Evolutionary conservation across 106 monocot genomes (phyloP), one percentile per base, ranked within the genome.

Genomic region (Allium cepa): DNA sequence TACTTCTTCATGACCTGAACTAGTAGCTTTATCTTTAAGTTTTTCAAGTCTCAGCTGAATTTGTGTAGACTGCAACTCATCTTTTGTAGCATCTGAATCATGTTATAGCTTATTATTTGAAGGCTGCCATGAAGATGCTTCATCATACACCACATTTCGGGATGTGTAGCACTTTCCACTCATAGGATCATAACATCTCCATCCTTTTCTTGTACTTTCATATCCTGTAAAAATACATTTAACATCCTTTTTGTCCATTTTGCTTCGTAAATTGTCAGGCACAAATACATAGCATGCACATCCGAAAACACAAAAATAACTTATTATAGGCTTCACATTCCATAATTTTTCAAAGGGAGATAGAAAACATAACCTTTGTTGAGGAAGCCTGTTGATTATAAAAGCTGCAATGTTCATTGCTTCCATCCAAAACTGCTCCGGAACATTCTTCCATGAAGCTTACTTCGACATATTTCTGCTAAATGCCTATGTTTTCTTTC

Each of bases 111-210:
- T 13, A 1, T 70, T 55, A 55, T 70, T 0, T 28, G 70, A 26
- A 0, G 75, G 50, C 76, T 56, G 76, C 67, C 67, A 81, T 22
- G 72, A 60, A 7, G 72, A 81, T 7, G 71, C 46, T 61, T 71
- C 60, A 60, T 80, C 50, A 14, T 72, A 68, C 27, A 71, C 68
- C 11, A 80, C 66, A 80, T 80, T 76, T 36, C 60, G 7, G 13
- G 81, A 81, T 0, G 61, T 77, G 59, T 72, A 58, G 22, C 22
- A 17, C 59, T 10, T 13, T 0, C 71, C 60, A 5, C 13, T 81
- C 50, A 15, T 69, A 8, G 62, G 81, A 22, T 22, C 22, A 69
- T 59, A 73, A 50, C 64, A 78, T 15, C 64, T 70, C 77, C 75
- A 78, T 7, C 60, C 67, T 63, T 81, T 81, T 50, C 71, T 61